A percentile compares a stretch with the other conserved stretches of the same genome.
Evolutionary conservation across 805 yeast species (phyloP).

Genomic region (Ogataea minuta): DNA sequence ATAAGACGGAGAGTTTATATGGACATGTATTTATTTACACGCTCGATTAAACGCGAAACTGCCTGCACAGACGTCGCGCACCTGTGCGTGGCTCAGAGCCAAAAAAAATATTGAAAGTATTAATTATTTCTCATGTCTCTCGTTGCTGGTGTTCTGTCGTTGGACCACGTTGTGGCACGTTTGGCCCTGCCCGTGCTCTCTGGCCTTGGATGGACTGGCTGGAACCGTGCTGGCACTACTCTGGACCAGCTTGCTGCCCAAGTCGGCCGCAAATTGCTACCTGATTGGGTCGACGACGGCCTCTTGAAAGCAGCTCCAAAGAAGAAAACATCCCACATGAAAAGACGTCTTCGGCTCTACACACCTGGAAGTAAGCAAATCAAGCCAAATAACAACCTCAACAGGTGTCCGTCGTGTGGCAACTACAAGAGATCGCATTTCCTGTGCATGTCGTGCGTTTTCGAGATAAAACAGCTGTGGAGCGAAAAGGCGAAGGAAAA

Average conservation of each 20-base stretch:
- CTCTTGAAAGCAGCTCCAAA: constrained; percentile 87
- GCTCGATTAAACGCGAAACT: constrained; percentile 12
- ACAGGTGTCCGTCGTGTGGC: constrained; percentile 95
- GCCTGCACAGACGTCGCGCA: constrained; percentile 1
- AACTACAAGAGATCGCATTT: constrained; percentile 86
- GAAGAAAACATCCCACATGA: constrained; percentile 84
- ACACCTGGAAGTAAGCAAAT: constrained; percentile 83
- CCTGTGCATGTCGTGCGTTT: constrained; percentile 89
- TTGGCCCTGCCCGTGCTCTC: constrained; percentile 7
- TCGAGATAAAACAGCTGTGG: constrained; percentile 76
- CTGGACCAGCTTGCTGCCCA: constrained; percentile 5
- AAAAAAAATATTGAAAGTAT: background rate
- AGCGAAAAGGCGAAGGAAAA: constrained; percentile 34
- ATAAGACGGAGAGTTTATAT: constrained; percentile 1
- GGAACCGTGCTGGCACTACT: constrained; percentile 5
- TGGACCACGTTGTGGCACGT: constrained; percentile 5
- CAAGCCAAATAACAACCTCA: constrained; percentile 70
- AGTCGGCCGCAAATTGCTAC: constrained; percentile 33
- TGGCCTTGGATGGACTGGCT: constrained; percentile 2
- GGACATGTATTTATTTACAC: constrained; percentile 10
- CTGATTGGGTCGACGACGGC: constrained; percentile 57
- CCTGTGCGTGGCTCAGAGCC: background rate
- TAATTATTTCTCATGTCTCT: constrained; percentile 10
- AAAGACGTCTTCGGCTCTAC: constrained; percentile 78
- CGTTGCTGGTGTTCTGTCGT: constrained; percentile 7